phyloP scores from a whole-genome alignment of 2,329 filamentous ascomycete genomes.

The Colletotrichum zoysiae region DNA sequence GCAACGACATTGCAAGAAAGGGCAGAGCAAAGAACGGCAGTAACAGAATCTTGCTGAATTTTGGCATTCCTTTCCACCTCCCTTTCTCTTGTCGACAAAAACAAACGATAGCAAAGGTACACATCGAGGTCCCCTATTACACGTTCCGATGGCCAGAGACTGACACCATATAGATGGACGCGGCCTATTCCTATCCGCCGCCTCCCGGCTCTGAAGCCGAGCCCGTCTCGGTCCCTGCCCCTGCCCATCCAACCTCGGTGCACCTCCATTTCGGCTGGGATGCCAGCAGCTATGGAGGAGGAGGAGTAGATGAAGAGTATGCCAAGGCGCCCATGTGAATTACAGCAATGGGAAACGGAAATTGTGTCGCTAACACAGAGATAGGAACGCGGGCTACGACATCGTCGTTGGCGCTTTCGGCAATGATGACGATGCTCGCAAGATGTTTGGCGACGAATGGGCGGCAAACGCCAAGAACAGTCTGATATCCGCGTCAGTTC shows the following conservation, averaged over 20 bases:
- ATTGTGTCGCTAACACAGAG: background rate
- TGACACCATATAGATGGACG: background rate
- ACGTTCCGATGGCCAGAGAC: background rate
- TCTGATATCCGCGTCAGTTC: no score
- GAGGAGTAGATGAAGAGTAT: background rate
- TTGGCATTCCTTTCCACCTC: no score
- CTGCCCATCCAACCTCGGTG: background rate
- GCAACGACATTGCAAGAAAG: no score
- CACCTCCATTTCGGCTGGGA: background rate
- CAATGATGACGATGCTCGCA: background rate
- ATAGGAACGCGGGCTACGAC: background rate
- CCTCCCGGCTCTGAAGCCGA: background rate
- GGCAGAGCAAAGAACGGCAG: no score
- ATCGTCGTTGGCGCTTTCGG: accelerated
- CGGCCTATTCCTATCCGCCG: no score
- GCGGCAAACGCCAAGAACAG: no score
- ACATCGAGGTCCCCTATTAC: no score
- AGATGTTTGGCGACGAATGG: accelerated
- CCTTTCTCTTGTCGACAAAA: background rate
- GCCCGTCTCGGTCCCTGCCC: background rate
- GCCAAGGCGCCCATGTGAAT: background rate
- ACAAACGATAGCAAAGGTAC: background rate
- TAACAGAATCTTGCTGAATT: no score
- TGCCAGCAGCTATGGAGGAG: background rate
- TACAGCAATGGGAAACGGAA: background rate